A percentile compares a stretch with the other conserved stretches of the same genome.
These are phyloP conservation scores for Cyberlindnera mrakii DNA, from an alignment of 805 yeast species.

Conservation along the genomic window DNA sequence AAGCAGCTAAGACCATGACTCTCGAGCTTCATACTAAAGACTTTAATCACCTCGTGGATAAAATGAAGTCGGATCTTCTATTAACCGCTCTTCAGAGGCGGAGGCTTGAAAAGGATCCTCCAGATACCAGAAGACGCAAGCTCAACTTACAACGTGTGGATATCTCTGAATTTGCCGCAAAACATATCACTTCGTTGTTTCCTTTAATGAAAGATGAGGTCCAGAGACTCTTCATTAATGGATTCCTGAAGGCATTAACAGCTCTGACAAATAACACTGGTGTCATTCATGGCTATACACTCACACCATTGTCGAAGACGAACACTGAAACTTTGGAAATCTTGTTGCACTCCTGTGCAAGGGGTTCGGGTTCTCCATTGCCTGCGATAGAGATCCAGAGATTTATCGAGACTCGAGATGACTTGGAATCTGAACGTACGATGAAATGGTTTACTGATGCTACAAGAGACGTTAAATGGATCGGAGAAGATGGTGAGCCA, in stretches of 20 bases:
- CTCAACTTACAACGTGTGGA: conserved; percentile 17
- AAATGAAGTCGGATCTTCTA: conserved; percentile 3
- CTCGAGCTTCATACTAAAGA: conserved; percentile 3
- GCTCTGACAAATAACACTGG: conserved; percentile 15
- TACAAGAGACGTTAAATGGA: neutral
- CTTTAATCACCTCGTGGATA: conserved; percentile 9
- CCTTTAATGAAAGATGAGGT: neutral
- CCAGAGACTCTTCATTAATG: conserved; percentile 9
- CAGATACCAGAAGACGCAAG: neutral
- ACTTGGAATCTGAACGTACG: neutral
- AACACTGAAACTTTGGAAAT: conserved; percentile 6
- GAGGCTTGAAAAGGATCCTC: neutral
- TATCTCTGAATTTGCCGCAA: conserved; percentile 1
- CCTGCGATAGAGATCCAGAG: neutral
- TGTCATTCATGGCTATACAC: conserved; percentile 11
- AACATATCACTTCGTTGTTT: neutral
- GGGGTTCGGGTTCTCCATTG: conserved; percentile 6
- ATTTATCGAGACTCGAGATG: neutral
- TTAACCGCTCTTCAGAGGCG: conserved; percentile 5
- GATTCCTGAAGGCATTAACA: conserved; percentile 8
- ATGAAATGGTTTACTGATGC: neutral
- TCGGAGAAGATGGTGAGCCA: neutral
- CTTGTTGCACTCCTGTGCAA: conserved; percentile 12
- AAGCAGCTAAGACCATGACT: neutral
- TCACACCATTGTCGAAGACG: conserved; percentile 1